Evolutionary conservation across 2,329 filamentous ascomycete species (phyloP).

Genomic region (Pezicula carpinea): DNA sequence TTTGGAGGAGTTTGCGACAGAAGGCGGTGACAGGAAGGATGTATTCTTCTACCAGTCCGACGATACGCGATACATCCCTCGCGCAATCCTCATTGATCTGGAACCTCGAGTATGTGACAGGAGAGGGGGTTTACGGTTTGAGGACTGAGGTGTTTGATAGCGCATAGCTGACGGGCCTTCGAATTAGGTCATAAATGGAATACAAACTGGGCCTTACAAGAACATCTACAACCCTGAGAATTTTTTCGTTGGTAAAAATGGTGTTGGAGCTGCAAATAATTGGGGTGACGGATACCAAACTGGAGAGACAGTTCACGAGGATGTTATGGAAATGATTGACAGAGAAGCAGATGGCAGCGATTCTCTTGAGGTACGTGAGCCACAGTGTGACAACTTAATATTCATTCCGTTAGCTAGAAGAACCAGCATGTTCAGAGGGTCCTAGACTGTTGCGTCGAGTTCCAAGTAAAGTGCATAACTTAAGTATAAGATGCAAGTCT

Average conservation of each 20-base stretch:
- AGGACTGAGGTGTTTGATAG: too few relatives aligned
- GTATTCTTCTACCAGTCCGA: slow-evolving; percentile 99
- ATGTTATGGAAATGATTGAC: slow-evolving; percentile 99
- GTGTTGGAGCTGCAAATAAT: slow-evolving; percentile 92
- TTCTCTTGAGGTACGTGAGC: slow-evolving; percentile 68
- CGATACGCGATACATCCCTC: slow-evolving; percentile 95
- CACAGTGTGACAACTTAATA: too few relatives aligned
- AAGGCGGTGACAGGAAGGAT: slow-evolving; percentile 96
- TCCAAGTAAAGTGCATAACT: too few relatives aligned
- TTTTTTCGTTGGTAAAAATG: slow-evolving; percentile 94
- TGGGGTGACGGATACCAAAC: slow-evolving; percentile 97
- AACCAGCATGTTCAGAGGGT: too few relatives aligned
- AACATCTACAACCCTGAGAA: slow-evolving; percentile 99
- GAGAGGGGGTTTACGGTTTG: background rate
- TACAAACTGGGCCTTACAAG: slow-evolving; percentile 89
- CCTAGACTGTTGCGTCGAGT: too few relatives aligned
- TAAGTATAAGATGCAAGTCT: too few relatives aligned
- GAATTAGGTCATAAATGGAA: slow-evolving; percentile 73
- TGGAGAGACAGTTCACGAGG: slow-evolving; percentile 86
- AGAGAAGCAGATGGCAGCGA: slow-evolving; percentile 97
- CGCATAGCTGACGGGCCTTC: slow-evolving; percentile 4
- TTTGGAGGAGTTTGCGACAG: slow-evolving; percentile 94
- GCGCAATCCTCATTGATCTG: slow-evolving; percentile 90
- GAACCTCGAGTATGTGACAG: slow-evolving; percentile 69
- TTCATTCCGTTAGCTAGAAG: too few relatives aligned